Conservation (phyloP, 2,329 filamentous ascomycete genomes). For the Incumbomyces delicatus region DNA sequence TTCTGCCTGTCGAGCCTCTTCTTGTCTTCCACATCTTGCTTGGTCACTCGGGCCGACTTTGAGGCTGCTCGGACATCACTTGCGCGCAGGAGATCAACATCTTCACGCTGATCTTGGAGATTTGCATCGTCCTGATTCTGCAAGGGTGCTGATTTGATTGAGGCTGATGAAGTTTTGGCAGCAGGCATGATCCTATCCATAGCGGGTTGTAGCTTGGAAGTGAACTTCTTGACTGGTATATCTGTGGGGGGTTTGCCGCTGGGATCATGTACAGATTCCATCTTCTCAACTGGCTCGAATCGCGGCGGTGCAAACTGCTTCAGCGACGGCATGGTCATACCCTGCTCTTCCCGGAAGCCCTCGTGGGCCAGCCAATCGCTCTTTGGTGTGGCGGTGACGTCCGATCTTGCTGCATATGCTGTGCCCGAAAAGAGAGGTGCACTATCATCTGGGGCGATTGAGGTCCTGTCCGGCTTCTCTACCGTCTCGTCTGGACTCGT, state of each 20-base stretch:
- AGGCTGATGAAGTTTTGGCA: neutral
- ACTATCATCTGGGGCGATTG: slow-evolving; percentile 12
- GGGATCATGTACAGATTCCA: slow-evolving; percentile 15
- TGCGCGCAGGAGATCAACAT: slow-evolving; percentile 27
- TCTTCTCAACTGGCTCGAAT: neutral
- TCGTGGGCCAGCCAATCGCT: slow-evolving; percentile 15
- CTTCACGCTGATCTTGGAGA: slow-evolving; percentile 13
- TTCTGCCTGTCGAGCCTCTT: slow-evolving; percentile 15
- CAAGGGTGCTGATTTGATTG: slow-evolving; percentile 10
- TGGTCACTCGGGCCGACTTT: slow-evolving; percentile 16
- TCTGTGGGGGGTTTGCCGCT: neutral
- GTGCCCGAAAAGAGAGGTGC: slow-evolving; percentile 20
- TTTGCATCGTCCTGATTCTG: slow-evolving; percentile 1
- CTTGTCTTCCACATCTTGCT: slow-evolving; percentile 15
- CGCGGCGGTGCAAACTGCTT: neutral
- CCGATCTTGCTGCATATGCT: slow-evolving; percentile 11
- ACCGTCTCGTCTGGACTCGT: neutral
- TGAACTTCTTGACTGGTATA: slow-evolving; percentile 5
- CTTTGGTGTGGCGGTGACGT: neutral
- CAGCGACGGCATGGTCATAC: neutral
- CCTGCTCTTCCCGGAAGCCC: slow-evolving; percentile 10
- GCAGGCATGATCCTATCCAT: slow-evolving; percentile 1
- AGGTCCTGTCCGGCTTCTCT: slow-evolving; percentile 7
- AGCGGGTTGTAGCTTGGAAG: slow-evolving; percentile 2
- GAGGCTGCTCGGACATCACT: slow-evolving; percentile 29